phyloP scores from a whole-genome alignment of 345 rosid species.

The Eutrema heterophyllum region DNA sequence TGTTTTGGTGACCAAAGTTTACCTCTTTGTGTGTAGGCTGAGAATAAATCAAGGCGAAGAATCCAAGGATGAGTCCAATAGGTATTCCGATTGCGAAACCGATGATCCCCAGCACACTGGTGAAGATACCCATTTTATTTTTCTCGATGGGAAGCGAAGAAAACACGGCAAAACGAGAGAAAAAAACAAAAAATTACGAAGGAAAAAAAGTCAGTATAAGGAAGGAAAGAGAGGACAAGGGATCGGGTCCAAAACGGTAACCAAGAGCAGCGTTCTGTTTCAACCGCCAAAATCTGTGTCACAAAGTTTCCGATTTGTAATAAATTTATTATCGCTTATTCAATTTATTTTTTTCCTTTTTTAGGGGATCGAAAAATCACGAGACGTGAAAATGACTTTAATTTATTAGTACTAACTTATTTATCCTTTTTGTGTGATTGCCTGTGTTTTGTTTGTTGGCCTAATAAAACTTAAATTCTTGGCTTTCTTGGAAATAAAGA shows the following conservation, averaged over 20 bases:
- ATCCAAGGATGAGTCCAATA: conserved; percentile 62
- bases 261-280: conserved; percentile 21
- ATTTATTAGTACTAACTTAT: no score
- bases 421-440: not conserved
- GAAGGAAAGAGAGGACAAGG: not conserved
- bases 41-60: conserved; percentile 61
- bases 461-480: conserved; percentile 8
- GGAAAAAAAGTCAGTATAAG: not conserved
- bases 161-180: not conserved
- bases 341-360: not conserved
- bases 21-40: conserved; percentile 55
- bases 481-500: conserved; percentile 2
- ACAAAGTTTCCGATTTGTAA: not conserved
- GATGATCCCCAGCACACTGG: conserved; percentile 48
- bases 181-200: not conserved
- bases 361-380: conserved; percentile 16
- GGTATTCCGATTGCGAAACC: conserved; percentile 77
- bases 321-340: not conserved
- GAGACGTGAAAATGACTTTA: not conserved
- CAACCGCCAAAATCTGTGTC: conserved; percentile 29
- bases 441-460: not conserved
- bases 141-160: not conserved
- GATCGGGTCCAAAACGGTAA: conserved; percentile 28
- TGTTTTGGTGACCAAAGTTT: not conserved
- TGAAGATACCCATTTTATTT: conserved; percentile 43